Percentiles rank a stretch among this genome's conserved stretches.
These are phyloP conservation scores for Actinomucor elegans DNA, from an alignment of 371 early-diverging fungal genomes.

Conservation along the genomic window DNA sequence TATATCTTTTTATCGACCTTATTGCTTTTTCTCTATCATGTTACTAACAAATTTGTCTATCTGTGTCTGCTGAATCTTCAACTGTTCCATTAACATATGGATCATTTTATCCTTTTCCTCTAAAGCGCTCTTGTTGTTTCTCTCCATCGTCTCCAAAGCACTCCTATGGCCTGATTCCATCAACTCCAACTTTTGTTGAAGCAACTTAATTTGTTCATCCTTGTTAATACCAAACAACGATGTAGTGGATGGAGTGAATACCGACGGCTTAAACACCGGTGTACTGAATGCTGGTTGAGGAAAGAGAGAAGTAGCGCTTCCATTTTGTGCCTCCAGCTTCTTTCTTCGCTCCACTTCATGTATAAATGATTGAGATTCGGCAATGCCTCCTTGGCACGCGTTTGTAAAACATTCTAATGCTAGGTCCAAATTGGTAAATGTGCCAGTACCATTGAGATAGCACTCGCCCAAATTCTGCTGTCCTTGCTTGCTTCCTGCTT, in stretches of 20 bases:
- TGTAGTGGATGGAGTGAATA: background rate
- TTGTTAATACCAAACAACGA: no score
- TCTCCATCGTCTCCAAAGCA: background rate
- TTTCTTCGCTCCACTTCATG: background rate
- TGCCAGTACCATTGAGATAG: slow-evolving; percentile 4
- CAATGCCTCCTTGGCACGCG: background rate
- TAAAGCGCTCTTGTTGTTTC: no score
- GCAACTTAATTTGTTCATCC: no score
- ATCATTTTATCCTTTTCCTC: background rate
- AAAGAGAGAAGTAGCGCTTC: background rate
- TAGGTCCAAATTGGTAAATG: background rate
- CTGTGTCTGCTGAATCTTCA: background rate
- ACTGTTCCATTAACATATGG: background rate
- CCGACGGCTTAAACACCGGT: background rate
- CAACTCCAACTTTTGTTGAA: no score
- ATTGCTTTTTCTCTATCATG: no score
- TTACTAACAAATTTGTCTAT: no score
- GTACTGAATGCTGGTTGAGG: no score
- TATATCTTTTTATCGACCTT: no score
- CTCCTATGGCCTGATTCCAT: no score
- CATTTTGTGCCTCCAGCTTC: background rate
- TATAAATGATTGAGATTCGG: background rate
- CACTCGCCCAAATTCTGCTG: slow-evolving; percentile 1
- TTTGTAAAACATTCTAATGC: slow-evolving; percentile 5
- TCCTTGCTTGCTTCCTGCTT: background rate